phyloP scores from a whole-genome alignment of 208 protist genomes.

The Trypanosoma mega region DNA sequence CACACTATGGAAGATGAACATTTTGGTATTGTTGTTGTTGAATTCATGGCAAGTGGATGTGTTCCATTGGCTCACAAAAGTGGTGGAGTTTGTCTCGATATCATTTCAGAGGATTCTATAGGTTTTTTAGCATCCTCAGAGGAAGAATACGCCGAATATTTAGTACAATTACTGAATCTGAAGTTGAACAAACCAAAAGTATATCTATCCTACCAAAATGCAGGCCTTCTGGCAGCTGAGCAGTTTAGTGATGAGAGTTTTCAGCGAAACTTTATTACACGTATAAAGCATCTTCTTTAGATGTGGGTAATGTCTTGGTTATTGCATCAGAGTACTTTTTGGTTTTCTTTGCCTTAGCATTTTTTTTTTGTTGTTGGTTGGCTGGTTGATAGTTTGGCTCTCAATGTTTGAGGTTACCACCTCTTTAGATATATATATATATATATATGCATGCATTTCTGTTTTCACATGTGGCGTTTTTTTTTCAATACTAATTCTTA shows the following conservation, averaged over 20 bases:
- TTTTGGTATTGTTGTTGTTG: conserved; percentile 98
- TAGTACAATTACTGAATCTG: conserved; percentile 56
- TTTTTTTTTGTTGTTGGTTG: too few species aligned
- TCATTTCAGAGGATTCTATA: conserved; percentile 61
- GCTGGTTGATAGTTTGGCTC: too few species aligned
- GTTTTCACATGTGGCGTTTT: neutral
- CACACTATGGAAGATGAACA: conserved; percentile 99
- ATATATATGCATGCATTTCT: neutral
- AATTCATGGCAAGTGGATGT: conserved; percentile 94
- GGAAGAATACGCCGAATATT: conserved; percentile 83
- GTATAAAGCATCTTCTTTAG: conserved; percentile 11
- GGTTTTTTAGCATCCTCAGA: conserved; percentile 88
- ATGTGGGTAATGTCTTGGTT: neutral
- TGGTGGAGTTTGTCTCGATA: conserved; percentile 95
- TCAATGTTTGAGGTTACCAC: too few species aligned
- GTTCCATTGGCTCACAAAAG: conserved; percentile 93
- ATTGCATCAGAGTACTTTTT: too few species aligned
- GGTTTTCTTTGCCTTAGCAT: too few species aligned
- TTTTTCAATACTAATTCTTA: neutral
- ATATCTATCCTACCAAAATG: conserved; percentile 41
- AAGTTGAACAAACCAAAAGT: conserved; percentile 21
- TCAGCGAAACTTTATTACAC: conserved; percentile 14
- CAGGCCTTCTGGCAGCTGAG: conserved; percentile 16
- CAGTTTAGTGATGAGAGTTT: conserved; percentile 32
- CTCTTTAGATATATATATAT: conserved; percentile 1